Evolutionary conservation across 495 filamentous ascomycete genomes (phyloP).

Genomic region (Tuber borchii): DNA sequence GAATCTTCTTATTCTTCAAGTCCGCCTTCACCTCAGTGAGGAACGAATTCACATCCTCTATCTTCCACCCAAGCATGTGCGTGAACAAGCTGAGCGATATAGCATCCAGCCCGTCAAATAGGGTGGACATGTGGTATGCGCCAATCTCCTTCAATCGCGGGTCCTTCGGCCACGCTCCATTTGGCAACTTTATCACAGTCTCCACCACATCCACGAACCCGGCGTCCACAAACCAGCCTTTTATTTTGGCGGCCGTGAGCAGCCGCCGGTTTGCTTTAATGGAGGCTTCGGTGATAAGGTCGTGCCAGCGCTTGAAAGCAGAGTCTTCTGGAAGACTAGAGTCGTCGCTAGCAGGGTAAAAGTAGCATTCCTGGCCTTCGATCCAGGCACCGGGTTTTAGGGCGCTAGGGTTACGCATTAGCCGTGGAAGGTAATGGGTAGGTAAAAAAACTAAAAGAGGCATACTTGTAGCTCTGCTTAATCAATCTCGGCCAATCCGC

Average conservation of each 20-base stretch:
- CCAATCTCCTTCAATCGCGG: constrained; percentile 47
- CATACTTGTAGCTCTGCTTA: constrained; percentile 40
- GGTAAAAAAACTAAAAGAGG: neutral
- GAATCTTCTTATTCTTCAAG: constrained; percentile 10
- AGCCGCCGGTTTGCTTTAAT: constrained; percentile 17
- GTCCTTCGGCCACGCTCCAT: constrained; percentile 49
- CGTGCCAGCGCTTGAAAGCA: constrained; percentile 26
- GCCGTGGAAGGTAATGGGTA: neutral
- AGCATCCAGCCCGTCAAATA: constrained; percentile 47
- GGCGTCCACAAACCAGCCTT: constrained; percentile 25
- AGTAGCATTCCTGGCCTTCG: constrained; percentile 53
- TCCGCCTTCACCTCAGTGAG: constrained; percentile 19
- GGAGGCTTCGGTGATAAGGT: constrained; percentile 12
- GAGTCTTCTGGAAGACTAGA: constrained; percentile 25
- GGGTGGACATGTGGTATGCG: constrained; percentile 44
- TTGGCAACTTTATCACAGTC: constrained; percentile 46
- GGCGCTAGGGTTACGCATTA: constrained; percentile 36
- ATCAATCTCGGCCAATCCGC: constrained; percentile 41
- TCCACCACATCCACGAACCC: constrained; percentile 44
- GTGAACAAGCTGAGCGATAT: constrained; percentile 49
- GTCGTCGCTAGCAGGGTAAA: constrained; percentile 50
- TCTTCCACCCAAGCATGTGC: constrained; percentile 42
- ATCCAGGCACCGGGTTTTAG: constrained; percentile 52
- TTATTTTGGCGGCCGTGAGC: constrained; percentile 15
- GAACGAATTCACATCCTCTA: constrained; percentile 22